phyloP scores from a whole-genome alignment of 768 basidiomycete species.

The Artomyces pyxidatus region DNA sequence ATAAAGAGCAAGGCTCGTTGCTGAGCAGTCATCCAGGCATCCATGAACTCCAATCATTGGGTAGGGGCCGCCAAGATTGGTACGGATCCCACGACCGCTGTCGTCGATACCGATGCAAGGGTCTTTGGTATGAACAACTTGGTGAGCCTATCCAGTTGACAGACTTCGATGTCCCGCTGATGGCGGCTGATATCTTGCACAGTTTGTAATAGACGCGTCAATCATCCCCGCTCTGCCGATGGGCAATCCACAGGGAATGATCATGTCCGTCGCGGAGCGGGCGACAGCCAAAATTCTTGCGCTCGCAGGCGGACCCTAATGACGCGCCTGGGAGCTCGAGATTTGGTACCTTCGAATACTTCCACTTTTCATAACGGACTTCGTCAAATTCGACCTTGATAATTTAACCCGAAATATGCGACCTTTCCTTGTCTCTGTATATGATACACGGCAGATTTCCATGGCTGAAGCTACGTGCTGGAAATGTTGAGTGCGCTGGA shows the following conservation, averaged over 20 bases:
- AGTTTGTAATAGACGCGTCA: constrained; percentile 49
- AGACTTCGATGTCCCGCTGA: neutral
- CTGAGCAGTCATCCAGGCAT: constrained; percentile 27
- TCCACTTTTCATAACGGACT: no score
- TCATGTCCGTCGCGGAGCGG: constrained; percentile 54
- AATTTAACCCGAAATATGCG: no score
- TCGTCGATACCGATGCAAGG: constrained; percentile 51
- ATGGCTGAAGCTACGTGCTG: no score
- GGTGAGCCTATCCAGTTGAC: constrained; percentile 15
- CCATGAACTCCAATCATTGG: constrained; percentile 58
- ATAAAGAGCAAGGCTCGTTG: constrained; percentile 24
- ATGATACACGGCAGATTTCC: no score
- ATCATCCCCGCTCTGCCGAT: constrained; percentile 46
- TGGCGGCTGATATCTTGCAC: constrained; percentile 32
- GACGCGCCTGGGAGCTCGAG: no score
- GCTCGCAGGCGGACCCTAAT: constrained; percentile 43
- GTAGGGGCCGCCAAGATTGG: constrained; percentile 49
- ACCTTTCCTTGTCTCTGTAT: no score
- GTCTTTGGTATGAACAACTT: constrained; percentile 38
- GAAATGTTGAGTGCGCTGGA: no score
- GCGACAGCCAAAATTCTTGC: constrained; percentile 48
- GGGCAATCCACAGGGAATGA: constrained; percentile 49
- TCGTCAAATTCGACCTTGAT: no score
- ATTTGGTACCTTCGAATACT: no score
- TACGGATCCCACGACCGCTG: constrained; percentile 24